phyloP scores from a whole-genome alignment of 805 yeast genomes.

The Priceomyces carsonii region DNA sequence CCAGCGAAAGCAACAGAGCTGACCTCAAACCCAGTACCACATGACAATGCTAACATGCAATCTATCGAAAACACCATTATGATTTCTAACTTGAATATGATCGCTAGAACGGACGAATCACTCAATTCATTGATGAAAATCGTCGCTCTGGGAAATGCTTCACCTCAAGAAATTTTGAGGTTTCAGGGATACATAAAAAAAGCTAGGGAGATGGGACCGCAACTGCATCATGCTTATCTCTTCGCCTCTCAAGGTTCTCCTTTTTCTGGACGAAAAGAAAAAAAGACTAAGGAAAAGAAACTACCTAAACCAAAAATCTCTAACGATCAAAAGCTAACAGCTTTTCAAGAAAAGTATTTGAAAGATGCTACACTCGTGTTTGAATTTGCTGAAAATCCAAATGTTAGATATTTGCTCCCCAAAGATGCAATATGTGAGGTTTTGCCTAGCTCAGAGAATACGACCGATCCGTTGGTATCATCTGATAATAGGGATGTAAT shows the following conservation, averaged over 20 bases:
- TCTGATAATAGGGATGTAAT: slow-evolving; percentile 38
- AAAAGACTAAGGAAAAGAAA: slow-evolving; percentile 19
- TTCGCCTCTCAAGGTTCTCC: slow-evolving; percentile 13
- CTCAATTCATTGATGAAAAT: slow-evolving; percentile 74
- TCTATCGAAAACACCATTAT: slow-evolving; percentile 72
- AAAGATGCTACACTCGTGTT: slow-evolving; percentile 73
- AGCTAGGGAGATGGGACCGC: slow-evolving; percentile 76
- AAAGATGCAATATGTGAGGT: slow-evolving; percentile 74
- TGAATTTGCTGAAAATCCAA: slow-evolving; percentile 80
- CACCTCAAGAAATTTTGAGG: slow-evolving; percentile 66
- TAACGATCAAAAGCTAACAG: slow-evolving; percentile 63
- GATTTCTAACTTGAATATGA: slow-evolving; percentile 79
- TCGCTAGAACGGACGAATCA: slow-evolving; percentile 73
- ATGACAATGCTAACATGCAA: slow-evolving; percentile 43
- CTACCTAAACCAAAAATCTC: slow-evolving; percentile 16
- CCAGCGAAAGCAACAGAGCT: too few relatives aligned
- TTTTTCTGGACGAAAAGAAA: slow-evolving; percentile 17
- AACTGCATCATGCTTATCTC: slow-evolving; percentile 37
- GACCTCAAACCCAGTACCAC: slow-evolving; percentile 19
- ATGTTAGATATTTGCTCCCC: slow-evolving; percentile 74
- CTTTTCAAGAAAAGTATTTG: slow-evolving; percentile 73
- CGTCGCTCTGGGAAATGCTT: slow-evolving; percentile 83
- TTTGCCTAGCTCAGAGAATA: slow-evolving; percentile 23
- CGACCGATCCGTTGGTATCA: slow-evolving; percentile 19
- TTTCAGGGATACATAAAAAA: slow-evolving; percentile 80